Evolutionary conservation across 2,329 filamentous ascomycete genomes (phyloP), one percentile per base, ranked within the genome.

Genomic region (Blastomyces gilchristii): DNA sequence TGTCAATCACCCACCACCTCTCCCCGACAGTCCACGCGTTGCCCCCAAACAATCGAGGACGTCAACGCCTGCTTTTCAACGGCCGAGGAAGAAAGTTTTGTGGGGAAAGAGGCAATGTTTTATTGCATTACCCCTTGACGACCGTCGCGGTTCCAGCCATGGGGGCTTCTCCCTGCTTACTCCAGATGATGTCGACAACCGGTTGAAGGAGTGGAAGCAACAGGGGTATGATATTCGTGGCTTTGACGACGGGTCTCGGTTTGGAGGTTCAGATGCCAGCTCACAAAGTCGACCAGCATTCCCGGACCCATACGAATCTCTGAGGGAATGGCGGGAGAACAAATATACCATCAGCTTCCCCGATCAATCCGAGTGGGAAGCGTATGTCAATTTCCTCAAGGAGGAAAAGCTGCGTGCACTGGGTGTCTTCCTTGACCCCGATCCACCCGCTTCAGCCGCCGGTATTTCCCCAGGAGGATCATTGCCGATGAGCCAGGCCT

Each of bases 321-420:
- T 72, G 25, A 68, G 72, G 49, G 76, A 78, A 60, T 70, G 68
- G 57, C 71, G 72, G 53, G 63, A 69, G 18, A 70, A 71, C 43
- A 68, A 69, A 11, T 76, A 70, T 63, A 68, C 68, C 12, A 72
- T 81, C 63, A 74, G 71, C 22, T 76, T 81, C 64, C 78, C 79
- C 4, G 71, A 80, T 65, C 75, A 75, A 69, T 77, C 72, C 50
- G 82, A 84, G 69, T 90, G 87, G 87, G 88, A 90, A 70, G 81
- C 85, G 34, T 96, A 97, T 74, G 88, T 92, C 64, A 84, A 88
- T 62, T 87, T 88, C 68, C 79, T 97, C 45, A 86, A 90, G 68
- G 94, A 99, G 77, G 91, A 93, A 65, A 99, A 97, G 77, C 81
- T 99, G 61, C 87, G 91, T 65, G 92, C 93, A 60, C 82, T 99